Base-by-base conservation (phyloP, 1,284 basidiomycete genomes). In the Acaromyces ingoldii region DNA sequence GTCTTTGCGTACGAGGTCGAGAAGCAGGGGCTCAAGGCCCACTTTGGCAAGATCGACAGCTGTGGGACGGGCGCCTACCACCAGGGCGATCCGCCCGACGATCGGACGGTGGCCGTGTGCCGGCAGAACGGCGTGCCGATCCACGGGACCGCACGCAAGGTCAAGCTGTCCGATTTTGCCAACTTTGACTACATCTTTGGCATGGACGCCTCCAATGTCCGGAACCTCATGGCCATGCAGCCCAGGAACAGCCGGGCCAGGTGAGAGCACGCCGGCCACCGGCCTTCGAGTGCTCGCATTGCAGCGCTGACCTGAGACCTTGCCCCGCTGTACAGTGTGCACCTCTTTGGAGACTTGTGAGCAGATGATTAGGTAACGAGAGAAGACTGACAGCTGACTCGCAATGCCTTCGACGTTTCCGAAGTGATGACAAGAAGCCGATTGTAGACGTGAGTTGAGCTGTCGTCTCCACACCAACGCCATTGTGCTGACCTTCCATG, bases 131-230 rank as follows among this genome's bases (percentile, higher is more conserved):
- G 64, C 6, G 70, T 80, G 19, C 75, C 78, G 1, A 76, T 78
- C 49, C 59, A 72, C 21, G 75, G 71, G 39, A 56, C 62, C 1
- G 79, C 79, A 1, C 69, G 79, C 33, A 70, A 69, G 15, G 74
- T 80, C 21, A 51, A 50, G 0, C 39, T 43, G 6, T 17, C 47
- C 9, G 79, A 80, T 65, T 80, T 74, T 45, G 34, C 48, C 43
- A 55, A 59, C 7, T 80, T 79, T 55, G 72, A 79, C 66, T 77
- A 77, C 60, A 79, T 80, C 47, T 68, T 80, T 26, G 79, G 79
- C 2, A 79, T 79, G 62, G 26, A 15, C 57, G 51, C 53, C 13
- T 57, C 67, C 68, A 79, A 79, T 57, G 67, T 79, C 0, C 63
- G 74, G 26, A 77, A 75, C 26, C 64, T 80, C 6, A 54, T 67